These are phyloP conservation scores for Cytospora schulzeri DNA, from an alignment of 2,329 filamentous ascomycete genomes.

Conservation along the genomic window DNA sequence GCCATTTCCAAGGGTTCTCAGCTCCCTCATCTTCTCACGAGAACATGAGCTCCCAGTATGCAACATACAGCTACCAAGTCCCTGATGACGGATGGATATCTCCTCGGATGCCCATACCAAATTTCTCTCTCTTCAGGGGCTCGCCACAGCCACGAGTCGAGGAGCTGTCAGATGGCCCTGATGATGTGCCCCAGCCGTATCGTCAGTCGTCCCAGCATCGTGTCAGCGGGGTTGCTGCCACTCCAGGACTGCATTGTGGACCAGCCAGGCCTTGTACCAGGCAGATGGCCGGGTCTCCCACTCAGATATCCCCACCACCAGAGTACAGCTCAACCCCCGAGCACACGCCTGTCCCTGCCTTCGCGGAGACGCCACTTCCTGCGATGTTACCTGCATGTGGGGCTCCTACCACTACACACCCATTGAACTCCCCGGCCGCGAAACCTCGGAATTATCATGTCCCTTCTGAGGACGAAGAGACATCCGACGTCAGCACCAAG, in stretches of 20 bases:
- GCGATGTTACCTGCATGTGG: background rate
- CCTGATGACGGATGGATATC: constrained; percentile 13
- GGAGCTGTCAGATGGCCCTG: background rate
- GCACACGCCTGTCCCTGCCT: background rate
- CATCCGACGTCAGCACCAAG: background rate
- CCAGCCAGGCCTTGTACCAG: background rate
- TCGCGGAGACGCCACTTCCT: background rate
- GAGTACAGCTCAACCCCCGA: background rate
- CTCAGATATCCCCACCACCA: constrained; percentile 1
- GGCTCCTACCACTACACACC: background rate
- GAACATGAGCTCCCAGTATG: background rate
- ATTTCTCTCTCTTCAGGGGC: background rate
- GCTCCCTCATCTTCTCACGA: constrained; percentile 1
- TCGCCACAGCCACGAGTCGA: background rate
- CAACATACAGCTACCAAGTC: background rate
- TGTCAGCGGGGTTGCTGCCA: background rate
- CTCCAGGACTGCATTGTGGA: background rate
- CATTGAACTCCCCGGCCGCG: background rate
- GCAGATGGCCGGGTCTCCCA: constrained; percentile 4
- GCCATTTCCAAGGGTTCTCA: constrained; percentile 21
- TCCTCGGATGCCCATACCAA: constrained; percentile 15
- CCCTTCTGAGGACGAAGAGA: background rate
- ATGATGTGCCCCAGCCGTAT: background rate
- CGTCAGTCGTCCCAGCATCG: background rate
- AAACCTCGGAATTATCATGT: background rate